A percentile compares a stretch with the other conserved stretches of the same genome.
Evolutionary conservation across 495 filamentous ascomycete genomes (phyloP).

Genomic region (Cercophora scortea): DNA sequence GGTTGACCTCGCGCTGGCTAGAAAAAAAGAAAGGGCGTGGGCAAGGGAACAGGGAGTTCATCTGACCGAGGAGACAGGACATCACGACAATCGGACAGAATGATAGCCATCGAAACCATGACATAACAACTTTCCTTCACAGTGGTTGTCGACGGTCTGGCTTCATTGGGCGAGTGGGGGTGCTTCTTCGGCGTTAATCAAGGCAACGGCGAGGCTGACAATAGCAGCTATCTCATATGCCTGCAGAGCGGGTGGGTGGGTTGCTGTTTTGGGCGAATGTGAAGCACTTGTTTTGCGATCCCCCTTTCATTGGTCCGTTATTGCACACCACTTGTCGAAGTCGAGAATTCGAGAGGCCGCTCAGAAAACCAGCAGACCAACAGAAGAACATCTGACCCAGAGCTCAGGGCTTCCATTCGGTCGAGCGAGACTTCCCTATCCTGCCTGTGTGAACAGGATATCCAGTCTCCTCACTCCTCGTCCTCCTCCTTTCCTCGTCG

Average conservation of each 20-base stretch:
- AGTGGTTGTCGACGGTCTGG: too few relatives aligned
- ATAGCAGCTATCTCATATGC: neutral
- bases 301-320: constrained; percentile 1
- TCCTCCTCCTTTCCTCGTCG: neutral
- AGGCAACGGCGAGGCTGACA: too few relatives aligned
- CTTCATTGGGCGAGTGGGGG: too few relatives aligned
- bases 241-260: too few relatives aligned
- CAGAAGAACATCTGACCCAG: constrained; percentile 7
- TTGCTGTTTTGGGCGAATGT: neutral
- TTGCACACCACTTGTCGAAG: neutral
- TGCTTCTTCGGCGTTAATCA: too few relatives aligned
- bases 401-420: neutral
- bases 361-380: neutral
- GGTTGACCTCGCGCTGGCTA: too few relatives aligned
- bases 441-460: neutral
- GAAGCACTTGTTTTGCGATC: constrained; percentile 8
- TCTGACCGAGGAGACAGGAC: too few relatives aligned
- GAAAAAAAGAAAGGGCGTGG: too few relatives aligned
- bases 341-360: constrained; percentile 3
- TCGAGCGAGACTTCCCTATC: neutral
- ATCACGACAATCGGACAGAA: too few relatives aligned
- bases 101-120: neutral
- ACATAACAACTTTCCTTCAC: neutral
- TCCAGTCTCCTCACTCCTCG: too few relatives aligned
- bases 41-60: too few relatives aligned